Evolutionary conservation across 164 flowering plant species (phyloP), one percentile per base, ranked within the genome.

Genomic region (Hamamelis virginiana): DNA sequence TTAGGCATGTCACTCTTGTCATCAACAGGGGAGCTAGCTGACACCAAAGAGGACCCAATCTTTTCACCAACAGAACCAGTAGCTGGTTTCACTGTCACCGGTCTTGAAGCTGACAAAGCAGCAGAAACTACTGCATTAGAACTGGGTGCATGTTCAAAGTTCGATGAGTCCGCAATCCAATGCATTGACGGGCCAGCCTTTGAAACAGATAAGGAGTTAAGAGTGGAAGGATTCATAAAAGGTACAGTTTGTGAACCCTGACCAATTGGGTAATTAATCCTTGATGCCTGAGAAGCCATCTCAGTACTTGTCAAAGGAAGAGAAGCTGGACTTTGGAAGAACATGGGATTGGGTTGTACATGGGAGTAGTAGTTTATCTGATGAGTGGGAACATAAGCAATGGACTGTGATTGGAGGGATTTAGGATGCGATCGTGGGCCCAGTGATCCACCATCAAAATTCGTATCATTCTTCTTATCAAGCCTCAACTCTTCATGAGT

Each of bases 401-500:
- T 71, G 57, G 91, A 77, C 75, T 91, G 97, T 22, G 95, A 83
- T 56, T 82, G 96, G 62, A 87, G 79, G 18, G 91, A 82, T 38
- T 80, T 68, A 77, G 85, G 62, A 65, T 85, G 89, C 4, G 86
- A 65, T 72, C 87, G 80, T 10, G 77, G 45, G 57, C 69, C 87
- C 12, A 88, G 73, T 56, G 86, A 70, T 12, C 88, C 87, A 65
- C 75, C 82, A 72, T 84, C 92, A n/a, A 95, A n/a, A n/a, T n/a
- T n/a, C n/a, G n/a, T n/a, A n/a, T n/a, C n/a, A n/a, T n/a, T n/a
- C n/a, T n/a, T n/a, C n/a, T n/a, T n/a, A n/a, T n/a, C n/a, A n/a
- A n/a, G n/a, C n/a, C n/a, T n/a, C n/a, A n/a, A n/a, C n/a, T n/a
- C n/a, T n/a, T n/a, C n/a, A n/a, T n/a, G 92, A 16, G 99, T 95